A percentile compares a stretch with the other conserved stretches of the same genome.
Evolutionary conservation across 768 basidiomycete genomes (phyloP).

Genomic region (Mrakia frigida): DNA sequence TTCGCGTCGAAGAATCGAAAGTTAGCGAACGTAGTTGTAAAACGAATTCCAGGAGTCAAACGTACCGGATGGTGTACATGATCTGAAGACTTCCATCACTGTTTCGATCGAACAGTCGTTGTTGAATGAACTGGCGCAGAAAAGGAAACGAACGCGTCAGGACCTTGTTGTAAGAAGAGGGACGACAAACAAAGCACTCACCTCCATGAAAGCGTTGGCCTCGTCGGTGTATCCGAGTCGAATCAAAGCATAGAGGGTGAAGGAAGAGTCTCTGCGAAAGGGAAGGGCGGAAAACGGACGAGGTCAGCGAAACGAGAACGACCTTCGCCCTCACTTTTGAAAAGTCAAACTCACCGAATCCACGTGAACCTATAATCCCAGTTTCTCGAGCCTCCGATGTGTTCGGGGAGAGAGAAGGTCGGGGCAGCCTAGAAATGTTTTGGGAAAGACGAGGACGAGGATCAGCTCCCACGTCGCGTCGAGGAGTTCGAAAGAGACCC

Average conservation of each 20-base stretch:
- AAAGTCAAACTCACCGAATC: constrained; percentile 50
- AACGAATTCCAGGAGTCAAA: too few relatives aligned
- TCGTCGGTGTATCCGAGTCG: constrained; percentile 91
- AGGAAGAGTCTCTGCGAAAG: constrained; percentile 68
- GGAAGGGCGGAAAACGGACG: background rate
- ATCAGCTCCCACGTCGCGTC: background rate
- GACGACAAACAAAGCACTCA: constrained; percentile 72
- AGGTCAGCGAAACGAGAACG: background rate
- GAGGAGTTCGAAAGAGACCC: background rate
- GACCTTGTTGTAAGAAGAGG: background rate
- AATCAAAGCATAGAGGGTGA: constrained; percentile 79
- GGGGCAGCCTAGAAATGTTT: constrained; percentile 86
- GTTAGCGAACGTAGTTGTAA: background rate
- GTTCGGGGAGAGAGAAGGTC: constrained; percentile 89
- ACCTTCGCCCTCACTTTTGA: background rate
- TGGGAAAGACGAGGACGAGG: background rate
- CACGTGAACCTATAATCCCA: constrained; percentile 46
- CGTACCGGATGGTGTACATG: constrained; percentile 56
- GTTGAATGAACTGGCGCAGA: constrained; percentile 7
- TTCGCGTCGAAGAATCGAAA: constrained; percentile 47
- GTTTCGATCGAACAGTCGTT: constrained; percentile 48
- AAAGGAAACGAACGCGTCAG: background rate
- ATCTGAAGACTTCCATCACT: constrained; percentile 89
- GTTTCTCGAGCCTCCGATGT: constrained; percentile 76
- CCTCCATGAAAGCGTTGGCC: constrained; percentile 77